Percentiles rank a stretch among this genome's conserved stretches.
Conservation (phyloP, 495 filamentous ascomycete species). For the Trichoderma asperelloides region DNA sequence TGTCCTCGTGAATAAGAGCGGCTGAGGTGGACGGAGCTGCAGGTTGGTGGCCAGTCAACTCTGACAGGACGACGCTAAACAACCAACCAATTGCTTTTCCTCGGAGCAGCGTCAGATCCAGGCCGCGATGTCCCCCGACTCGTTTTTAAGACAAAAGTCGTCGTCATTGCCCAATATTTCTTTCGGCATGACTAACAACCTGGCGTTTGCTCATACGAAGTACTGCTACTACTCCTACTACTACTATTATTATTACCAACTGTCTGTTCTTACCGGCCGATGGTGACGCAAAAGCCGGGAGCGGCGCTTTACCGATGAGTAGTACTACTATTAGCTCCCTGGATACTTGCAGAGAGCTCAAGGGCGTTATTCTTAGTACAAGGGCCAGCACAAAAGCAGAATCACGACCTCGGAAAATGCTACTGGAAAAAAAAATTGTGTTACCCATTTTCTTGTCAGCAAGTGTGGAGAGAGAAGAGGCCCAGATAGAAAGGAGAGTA, state of each 20-base stretch:
- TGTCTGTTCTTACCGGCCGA: neutral
- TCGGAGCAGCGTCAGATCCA: neutral
- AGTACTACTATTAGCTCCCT: neutral
- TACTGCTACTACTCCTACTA: neutral
- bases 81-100: neutral
- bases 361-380: neutral
- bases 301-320: neutral
- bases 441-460: neutral
- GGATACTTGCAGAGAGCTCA: neutral
- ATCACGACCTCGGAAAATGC: neutral
- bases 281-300: neutral
- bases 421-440: neutral
- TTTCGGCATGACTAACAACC: neutral
- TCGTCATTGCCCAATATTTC: neutral
- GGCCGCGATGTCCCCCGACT: neutral
- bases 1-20: conserved; percentile 8
- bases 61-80: conserved; percentile 1
- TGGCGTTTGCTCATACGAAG: neutral
- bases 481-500: neutral
- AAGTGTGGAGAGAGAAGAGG: neutral
- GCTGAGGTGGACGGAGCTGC: conserved; percentile 1
- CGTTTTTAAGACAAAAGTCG: neutral
- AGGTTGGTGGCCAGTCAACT: conserved; percentile 1
- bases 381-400: neutral
- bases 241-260: neutral